Percentiles rank a stretch among this genome's conserved stretches.
Evolutionary conservation across 2,329 filamentous ascomycete species (phyloP).

Genomic region (Orbilia oligospora): DNA sequence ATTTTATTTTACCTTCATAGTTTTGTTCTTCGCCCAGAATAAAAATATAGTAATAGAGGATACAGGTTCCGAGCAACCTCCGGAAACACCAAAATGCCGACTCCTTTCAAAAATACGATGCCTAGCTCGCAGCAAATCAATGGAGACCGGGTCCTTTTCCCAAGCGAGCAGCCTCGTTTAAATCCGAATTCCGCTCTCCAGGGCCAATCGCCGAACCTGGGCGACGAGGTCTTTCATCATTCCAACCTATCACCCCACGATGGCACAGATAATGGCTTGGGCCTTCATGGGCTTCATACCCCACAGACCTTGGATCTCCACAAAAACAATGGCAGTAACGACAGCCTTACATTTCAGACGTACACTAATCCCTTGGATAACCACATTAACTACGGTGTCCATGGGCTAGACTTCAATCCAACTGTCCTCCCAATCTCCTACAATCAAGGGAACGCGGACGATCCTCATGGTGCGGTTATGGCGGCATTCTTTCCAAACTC

Average conservation of each 20-base stretch:
- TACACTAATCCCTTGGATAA: conserved; percentile 40
- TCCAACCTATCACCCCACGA: conserved; percentile 31
- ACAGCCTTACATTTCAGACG: conserved; percentile 27
- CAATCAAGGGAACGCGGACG: conserved; percentile 22
- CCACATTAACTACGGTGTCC: conserved; percentile 40
- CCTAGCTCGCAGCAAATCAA: conserved; percentile 47
- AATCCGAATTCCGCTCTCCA: conserved; percentile 24
- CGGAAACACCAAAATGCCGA: conserved; percentile 48
- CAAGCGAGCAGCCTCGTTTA: conserved; percentile 55
- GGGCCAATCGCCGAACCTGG: conserved; percentile 23
- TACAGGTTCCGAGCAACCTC: conserved; percentile 18
- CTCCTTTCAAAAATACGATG: conserved; percentile 49
- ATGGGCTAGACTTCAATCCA: conserved; percentile 39
- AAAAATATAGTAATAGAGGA: conserved; percentile 5
- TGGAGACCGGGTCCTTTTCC: conserved; percentile 55
- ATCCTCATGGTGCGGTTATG: conserved; percentile 34
- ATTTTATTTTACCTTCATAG: not conserved
- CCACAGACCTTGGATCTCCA: conserved; percentile 18
- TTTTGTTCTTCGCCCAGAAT: not conserved
- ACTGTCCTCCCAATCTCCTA: conserved; percentile 36
- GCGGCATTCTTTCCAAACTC: conserved; percentile 34
- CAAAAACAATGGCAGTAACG: conserved; percentile 37
- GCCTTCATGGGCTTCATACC: conserved; percentile 47
- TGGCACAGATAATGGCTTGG: conserved; percentile 30
- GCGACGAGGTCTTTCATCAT: conserved; percentile 42